Evolutionary conservation across 192 early-diverging fungal species (phyloP), one percentile per base, ranked within the genome.

Genomic region (Umbelopsis isabellina): DNA sequence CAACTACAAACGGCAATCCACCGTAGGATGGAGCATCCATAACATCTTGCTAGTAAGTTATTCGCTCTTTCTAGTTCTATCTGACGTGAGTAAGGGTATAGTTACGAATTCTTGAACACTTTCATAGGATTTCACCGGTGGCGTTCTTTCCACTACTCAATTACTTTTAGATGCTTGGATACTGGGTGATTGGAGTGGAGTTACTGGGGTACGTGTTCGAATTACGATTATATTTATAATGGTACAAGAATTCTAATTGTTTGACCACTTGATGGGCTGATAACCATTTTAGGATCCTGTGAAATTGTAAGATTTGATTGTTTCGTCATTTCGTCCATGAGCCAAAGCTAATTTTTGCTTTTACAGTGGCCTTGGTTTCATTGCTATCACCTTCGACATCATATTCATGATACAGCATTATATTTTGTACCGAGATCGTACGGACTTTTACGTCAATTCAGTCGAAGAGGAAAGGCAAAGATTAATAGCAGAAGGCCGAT

Each of bases 21-120:
- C 96, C 1, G 87, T 84, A 0, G 96, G 96, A 1, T 98, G 95
- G 95, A 92, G 90, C 53, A 94, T 97, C 51, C 86, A 90, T 51
- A 95, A 94, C 65, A 95, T 96, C 65, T 49, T 96, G 7, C 80
- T 96, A 50, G 78, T 79, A 72, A 67, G 78, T 27, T 20, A 15
- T 15, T 16, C 7, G 18, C 12, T 23, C 3, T 20, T 15, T 22
- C 30, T 21, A 13, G 16, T 35, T 53, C 20, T 44, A 10, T 48
- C 1, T 23, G 15, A 27, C 33, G 10, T 65, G 16, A 3, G 49
- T 65, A 25, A 27, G 27, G 27, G 3, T 3, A 21, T 23, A 20
- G 11, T 35, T 21, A 21, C 44, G 22, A 23, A 7, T 48, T 48
- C 46, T 49, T 16, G 20, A 20, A 47, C 6, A 4, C 18, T n/a